A percentile compares a stretch with the other conserved stretches of the same genome.
These are phyloP conservation scores for Cadophora luteo-olivacea DNA, from an alignment of 2,329 filamentous ascomycete genomes.

Conservation along the genomic window DNA sequence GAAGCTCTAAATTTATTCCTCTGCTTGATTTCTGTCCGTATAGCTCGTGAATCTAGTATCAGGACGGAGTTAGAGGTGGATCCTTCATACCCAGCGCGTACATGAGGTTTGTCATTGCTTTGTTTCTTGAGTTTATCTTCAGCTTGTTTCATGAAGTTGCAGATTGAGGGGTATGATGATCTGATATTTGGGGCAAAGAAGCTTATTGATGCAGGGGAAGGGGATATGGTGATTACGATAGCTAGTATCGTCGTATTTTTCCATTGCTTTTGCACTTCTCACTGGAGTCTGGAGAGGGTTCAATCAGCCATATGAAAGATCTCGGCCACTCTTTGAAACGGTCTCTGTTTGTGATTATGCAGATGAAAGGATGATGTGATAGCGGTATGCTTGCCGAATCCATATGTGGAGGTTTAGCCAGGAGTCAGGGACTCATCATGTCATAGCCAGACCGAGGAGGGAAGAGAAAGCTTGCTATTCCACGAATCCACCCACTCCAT, in stretches of 20 bases:
- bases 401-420: no score
- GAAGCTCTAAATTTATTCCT: not conserved
- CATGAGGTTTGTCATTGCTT: slow-evolving; percentile 9
- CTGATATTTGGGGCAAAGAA: not conserved
- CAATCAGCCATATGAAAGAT: not conserved
- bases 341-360: slow-evolving; percentile 6
- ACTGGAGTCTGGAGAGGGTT: not conserved
- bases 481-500: no score
- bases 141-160: not conserved
- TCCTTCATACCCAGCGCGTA: slow-evolving; percentile 1
- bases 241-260: not conserved
- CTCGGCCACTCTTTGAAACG: slow-evolving; percentile 1
- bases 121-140: not conserved
- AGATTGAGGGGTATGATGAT: not conserved
- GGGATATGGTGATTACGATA: not conserved
- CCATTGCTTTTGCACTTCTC: not conserved
- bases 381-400: not conserved
- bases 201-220: not conserved
- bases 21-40: not conserved
- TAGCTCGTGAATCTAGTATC: not conserved
- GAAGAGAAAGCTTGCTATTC: no score
- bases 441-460: not conserved
- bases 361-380: not conserved
- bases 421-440: not conserved
- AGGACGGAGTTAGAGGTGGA: not conserved